Evolutionary conservation across 805 yeast species (phyloP).

Genomic region (Kluyveromyces wickerhamii): DNA sequence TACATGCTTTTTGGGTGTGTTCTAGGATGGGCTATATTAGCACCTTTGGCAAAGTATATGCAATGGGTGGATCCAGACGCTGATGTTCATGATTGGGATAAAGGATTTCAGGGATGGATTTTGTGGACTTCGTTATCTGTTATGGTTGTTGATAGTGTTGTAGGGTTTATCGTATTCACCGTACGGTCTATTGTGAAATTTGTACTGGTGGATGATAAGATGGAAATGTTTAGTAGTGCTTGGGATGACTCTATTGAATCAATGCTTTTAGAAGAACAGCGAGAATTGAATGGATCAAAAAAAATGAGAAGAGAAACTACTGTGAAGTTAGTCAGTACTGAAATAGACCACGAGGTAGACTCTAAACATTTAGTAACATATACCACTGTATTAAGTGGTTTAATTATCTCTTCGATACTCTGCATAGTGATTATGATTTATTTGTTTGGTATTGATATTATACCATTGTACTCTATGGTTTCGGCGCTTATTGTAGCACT

Average conservation of each 20-base stretch:
- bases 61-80: conserved; percentile 89
- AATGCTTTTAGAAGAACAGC: conserved; percentile 27
- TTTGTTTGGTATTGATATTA: conserved; percentile 56
- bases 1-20: conserved; percentile 87
- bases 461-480: conserved; percentile 64
- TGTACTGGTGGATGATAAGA: conserved; percentile 19
- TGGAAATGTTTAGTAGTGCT: conserved; percentile 15
- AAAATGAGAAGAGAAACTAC: conserved; percentile 16
- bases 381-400: conserved; percentile 48
- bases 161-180: conserved; percentile 63
- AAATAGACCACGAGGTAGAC: conserved; percentile 34
- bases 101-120: conserved; percentile 96
- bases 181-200: conserved; percentile 34
- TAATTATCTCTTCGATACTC: conserved; percentile 53
- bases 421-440: conserved; percentile 58
- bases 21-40: conserved; percentile 88
- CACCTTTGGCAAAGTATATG: conserved; percentile 59
- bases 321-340: conserved; percentile 24
- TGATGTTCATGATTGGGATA: conserved; percentile 72
- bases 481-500: conserved; percentile 70
- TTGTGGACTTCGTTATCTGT: conserved; percentile 88
- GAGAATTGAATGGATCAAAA: conserved; percentile 19
- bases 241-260: conserved; percentile 28
- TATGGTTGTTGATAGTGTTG: conserved; percentile 87
- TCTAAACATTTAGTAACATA: conserved; percentile 42